These are phyloP conservation scores for Hyphodiscus sp. DNA, from an alignment of 2,329 filamentous ascomycete species.

Conservation along the genomic window DNA sequence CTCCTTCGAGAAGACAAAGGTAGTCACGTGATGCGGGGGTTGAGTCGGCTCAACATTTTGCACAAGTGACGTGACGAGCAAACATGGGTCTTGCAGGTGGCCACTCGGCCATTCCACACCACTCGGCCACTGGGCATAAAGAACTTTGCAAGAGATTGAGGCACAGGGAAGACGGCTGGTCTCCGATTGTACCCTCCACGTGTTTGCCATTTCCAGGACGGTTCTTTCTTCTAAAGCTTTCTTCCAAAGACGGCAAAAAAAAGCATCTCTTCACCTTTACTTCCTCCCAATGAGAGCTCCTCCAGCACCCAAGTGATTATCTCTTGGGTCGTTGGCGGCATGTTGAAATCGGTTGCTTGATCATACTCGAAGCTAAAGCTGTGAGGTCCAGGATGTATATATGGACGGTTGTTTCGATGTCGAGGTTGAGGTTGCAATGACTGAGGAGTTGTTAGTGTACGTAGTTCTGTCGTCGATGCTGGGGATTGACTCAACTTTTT, in stretches of 20 bases:
- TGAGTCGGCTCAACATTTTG: background rate
- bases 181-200: too few species aligned
- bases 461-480: too few species aligned
- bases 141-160: too few species aligned
- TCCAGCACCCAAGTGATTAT: conserved; percentile 19
- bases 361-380: conserved; percentile 6
- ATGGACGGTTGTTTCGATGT: background rate
- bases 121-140: too few species aligned
- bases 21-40: background rate
- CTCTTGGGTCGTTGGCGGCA: conserved; percentile 2
- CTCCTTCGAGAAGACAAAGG: too few species aligned
- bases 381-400: background rate
- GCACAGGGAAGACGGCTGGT: too few species aligned
- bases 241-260: background rate
- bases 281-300: conserved; percentile 17
- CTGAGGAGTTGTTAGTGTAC: background rate
- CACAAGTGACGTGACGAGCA: background rate
- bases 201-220: too few species aligned
- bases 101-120: too few species aligned
- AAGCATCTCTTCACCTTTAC: conserved; percentile 16
- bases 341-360: background rate
- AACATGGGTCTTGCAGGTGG: background rate
- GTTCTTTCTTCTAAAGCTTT: too few species aligned
- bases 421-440: background rate
- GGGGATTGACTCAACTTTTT: too few species aligned